Percentiles rank a stretch among this genome's conserved stretches.
These are phyloP conservation scores for Orbilia brochopaga DNA, from an alignment of 2,329 filamentous ascomycete genomes.

Conservation along the genomic window DNA sequence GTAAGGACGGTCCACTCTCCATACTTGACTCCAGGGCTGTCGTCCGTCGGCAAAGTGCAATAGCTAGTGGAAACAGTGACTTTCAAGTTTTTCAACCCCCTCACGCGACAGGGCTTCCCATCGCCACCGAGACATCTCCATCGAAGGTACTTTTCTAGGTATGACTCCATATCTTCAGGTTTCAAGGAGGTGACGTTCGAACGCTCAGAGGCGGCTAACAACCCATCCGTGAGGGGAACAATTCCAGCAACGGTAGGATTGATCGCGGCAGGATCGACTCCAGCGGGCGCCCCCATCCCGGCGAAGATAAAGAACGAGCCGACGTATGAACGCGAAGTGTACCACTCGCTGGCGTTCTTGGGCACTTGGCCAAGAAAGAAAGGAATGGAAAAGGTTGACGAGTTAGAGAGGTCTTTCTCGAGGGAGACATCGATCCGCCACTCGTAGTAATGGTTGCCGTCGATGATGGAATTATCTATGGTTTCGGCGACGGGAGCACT, in stretches of 20 bases:
- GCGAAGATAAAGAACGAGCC: slow-evolving; percentile 57
- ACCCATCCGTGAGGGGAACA: slow-evolving; percentile 58
- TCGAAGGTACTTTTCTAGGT: slow-evolving; percentile 55
- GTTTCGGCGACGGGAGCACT: not conserved
- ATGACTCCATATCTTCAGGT: slow-evolving; percentile 55
- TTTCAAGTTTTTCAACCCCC: slow-evolving; percentile 12
- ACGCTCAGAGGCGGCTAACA: slow-evolving; percentile 56
- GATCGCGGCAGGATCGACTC: slow-evolving; percentile 7
- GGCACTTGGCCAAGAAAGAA: slow-evolving; percentile 59
- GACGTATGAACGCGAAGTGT: too few species aligned
- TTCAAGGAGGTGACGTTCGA: slow-evolving; percentile 55
- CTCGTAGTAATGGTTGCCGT: slow-evolving; percentile 18
- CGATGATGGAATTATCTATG: slow-evolving; percentile 25
- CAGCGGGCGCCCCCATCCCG: slow-evolving; percentile 46
- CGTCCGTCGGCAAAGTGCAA: slow-evolving; percentile 15
- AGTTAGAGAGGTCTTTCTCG: slow-evolving; percentile 56
- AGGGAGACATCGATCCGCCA: slow-evolving; percentile 47
- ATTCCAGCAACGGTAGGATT: slow-evolving; percentile 57
- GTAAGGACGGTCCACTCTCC: slow-evolving; percentile 35
- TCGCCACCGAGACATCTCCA: slow-evolving; percentile 55
- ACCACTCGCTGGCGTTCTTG: slow-evolving; percentile 55
- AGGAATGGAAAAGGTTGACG: slow-evolving; percentile 57
- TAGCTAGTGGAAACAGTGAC: slow-evolving; percentile 30
- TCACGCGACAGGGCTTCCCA: slow-evolving; percentile 2
- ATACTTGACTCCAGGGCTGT: slow-evolving; percentile 16